Conservation (phyloP, 1,139 yeast species). For the Waltiozyma sp. region DNA sequence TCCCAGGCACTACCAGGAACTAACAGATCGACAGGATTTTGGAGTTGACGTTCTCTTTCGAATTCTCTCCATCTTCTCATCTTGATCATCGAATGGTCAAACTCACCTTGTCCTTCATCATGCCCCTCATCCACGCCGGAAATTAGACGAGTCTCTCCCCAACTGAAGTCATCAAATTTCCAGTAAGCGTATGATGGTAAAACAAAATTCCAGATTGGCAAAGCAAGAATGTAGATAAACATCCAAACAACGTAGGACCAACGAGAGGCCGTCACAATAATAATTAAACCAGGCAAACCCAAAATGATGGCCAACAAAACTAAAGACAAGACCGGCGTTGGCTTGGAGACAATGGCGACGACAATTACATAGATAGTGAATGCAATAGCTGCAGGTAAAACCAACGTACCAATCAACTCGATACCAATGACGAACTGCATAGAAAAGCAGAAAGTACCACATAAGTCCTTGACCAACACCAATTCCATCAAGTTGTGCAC, state of each 20-base stretch:
- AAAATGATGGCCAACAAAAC: slow-evolving; percentile 70
- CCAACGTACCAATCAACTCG: slow-evolving; percentile 83
- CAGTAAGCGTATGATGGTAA: slow-evolving; percentile 85
- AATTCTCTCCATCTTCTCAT: slow-evolving; percentile 95
- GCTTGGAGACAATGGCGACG: slow-evolving; percentile 63
- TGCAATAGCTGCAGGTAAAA: slow-evolving; percentile 83
- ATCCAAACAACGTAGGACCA: slow-evolving; percentile 73
- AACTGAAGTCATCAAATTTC: slow-evolving; percentile 96
- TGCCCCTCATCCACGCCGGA: slow-evolving; percentile 60
- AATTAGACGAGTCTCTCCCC: slow-evolving; percentile 95
- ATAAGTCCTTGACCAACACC: slow-evolving; percentile 75
- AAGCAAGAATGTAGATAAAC: slow-evolving; percentile 65
- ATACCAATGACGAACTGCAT: slow-evolving; percentile 91
- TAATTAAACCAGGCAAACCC: slow-evolving; percentile 82
- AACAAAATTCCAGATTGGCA: slow-evolving; percentile 93
- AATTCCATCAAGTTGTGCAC: slow-evolving; percentile 92
- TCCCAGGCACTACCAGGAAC: slow-evolving; percentile 18
- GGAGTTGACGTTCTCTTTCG: slow-evolving; percentile 46
- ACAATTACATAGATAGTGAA: slow-evolving; percentile 79
- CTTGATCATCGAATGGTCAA: slow-evolving; percentile 76
- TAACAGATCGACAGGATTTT: slow-evolving; percentile 5
- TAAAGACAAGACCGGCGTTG: slow-evolving; percentile 77
- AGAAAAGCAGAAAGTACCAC: slow-evolving; percentile 95
- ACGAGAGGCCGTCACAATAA: slow-evolving; percentile 81
- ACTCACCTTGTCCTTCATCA: slow-evolving; percentile 63